These are phyloP conservation scores for Agaricus subrufescens DNA, from an alignment of 768 basidiomycete species.

Conservation along the genomic window DNA sequence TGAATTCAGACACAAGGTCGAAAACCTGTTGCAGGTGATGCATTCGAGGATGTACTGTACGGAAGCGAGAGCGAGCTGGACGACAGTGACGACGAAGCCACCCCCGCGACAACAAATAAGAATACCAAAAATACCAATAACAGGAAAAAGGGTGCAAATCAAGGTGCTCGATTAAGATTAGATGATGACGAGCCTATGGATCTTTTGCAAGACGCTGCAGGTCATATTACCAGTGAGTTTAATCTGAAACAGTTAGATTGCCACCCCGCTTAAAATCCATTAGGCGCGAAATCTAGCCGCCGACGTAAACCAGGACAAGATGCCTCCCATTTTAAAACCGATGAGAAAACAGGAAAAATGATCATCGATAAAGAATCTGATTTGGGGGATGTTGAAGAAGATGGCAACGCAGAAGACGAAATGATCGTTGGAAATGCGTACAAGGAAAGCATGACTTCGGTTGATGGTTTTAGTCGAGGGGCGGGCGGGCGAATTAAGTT, in stretches of 20 bases:
- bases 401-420: slow-evolving; percentile 23
- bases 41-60: slow-evolving; percentile 96
- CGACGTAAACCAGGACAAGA: slow-evolving; percentile 83
- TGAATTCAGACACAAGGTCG: slow-evolving; percentile 20
- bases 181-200: slow-evolving; percentile 97
- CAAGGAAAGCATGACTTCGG: slow-evolving; percentile 74
- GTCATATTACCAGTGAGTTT: slow-evolving; percentile 64
- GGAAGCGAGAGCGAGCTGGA: slow-evolving; percentile 92
- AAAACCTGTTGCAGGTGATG: slow-evolving; percentile 68
- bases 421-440: slow-evolving; percentile 78
- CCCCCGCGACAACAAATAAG: slow-evolving; percentile 19
- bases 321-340: slow-evolving; percentile 80
- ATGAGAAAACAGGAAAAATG: slow-evolving; percentile 79
- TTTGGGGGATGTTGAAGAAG: slow-evolving; percentile 36
- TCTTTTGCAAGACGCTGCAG: slow-evolving; percentile 75
- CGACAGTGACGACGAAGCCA: slow-evolving; percentile 65
- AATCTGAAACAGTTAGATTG: not conserved
- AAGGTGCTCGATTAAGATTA: slow-evolving; percentile 65
- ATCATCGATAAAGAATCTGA: slow-evolving; percentile 61
- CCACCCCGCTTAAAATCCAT: not conserved
- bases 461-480: slow-evolving; percentile 87
- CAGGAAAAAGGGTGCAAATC: slow-evolving; percentile 28
- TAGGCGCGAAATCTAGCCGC: slow-evolving; percentile 43
- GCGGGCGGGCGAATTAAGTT: slow-evolving; percentile 85
- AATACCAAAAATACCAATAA: slow-evolving; percentile 16